Evolutionary conservation across 306 rosid genomes (phyloP).

Genomic region (Ormosia emarginata): DNA sequence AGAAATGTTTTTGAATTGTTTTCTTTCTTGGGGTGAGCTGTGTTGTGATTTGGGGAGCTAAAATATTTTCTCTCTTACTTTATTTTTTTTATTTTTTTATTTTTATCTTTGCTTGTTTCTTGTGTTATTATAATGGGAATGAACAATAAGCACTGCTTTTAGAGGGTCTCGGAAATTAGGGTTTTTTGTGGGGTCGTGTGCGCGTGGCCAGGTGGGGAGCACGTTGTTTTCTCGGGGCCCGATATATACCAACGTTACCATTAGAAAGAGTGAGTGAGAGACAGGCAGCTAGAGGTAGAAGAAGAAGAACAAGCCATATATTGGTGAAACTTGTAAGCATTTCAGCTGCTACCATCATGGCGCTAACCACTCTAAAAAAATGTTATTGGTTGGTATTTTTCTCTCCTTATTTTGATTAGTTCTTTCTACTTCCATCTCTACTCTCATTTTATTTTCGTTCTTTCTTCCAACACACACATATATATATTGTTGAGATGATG

Average conservation of each 20-base stretch:
- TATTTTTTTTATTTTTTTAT: neutral
- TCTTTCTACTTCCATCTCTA: neutral
- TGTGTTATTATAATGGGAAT: neutral
- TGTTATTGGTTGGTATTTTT: neutral
- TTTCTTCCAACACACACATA: too few species aligned
- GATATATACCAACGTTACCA: constrained; percentile 2
- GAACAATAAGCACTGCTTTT: constrained; percentile 40
- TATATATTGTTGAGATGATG: too few species aligned
- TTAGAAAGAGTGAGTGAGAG: neutral
- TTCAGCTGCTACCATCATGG: neutral
- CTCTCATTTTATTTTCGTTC: too few species aligned
- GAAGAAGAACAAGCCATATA: neutral
- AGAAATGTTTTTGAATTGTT: constrained; percentile 12
- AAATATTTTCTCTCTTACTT: neutral
- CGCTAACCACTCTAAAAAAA: neutral
- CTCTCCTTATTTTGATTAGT: neutral
- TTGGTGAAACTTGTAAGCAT: neutral
- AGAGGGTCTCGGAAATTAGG: constrained; percentile 69
- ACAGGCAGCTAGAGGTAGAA: neutral
- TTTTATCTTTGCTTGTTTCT: neutral
- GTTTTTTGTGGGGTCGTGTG: constrained; percentile 77
- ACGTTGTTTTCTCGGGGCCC: constrained; percentile 58
- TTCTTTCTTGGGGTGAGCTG: constrained; percentile 23
- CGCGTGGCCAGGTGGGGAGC: constrained; percentile 65
- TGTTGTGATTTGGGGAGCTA: constrained; percentile 51